Percentiles rank a stretch among this genome's conserved stretches.
These are phyloP conservation scores for Metschnikowia anglica DNA, from an alignment of 805 yeast genomes.

Conservation along the genomic window DNA sequence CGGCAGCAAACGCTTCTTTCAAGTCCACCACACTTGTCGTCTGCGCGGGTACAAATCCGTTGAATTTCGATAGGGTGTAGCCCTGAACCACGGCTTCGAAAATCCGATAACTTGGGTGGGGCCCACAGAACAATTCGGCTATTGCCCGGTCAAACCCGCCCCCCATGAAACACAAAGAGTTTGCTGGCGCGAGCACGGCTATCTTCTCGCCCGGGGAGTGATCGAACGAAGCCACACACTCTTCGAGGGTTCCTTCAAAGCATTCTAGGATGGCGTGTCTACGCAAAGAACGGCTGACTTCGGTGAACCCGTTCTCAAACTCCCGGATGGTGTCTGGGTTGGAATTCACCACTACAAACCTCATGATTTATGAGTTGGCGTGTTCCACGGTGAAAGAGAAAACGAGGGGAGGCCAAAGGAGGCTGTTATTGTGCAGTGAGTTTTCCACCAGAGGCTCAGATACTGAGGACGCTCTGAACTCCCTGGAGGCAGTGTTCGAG, in stretches of 20 bases:
- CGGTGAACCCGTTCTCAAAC: neutral
- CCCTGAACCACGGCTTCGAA: conserved; percentile 22
- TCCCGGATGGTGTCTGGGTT: conserved; percentile 2
- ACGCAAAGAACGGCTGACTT: neutral
- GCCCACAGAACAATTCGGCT: conserved; percentile 15
- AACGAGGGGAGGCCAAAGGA: neutral
- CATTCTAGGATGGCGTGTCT: neutral
- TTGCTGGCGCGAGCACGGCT: conserved; percentile 26
- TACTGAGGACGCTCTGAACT: no score
- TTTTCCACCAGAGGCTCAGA: no score
- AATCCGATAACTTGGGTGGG: conserved; percentile 8
- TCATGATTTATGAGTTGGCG: conserved; percentile 2
- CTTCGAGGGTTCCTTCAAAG: conserved; percentile 5
- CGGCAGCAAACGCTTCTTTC: conserved; percentile 6
- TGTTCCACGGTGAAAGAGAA: neutral
- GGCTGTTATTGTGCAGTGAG: neutral
- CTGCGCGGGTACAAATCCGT: conserved; percentile 24
- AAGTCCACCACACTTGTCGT: conserved; percentile 18
- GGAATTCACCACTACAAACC: conserved; percentile 12
- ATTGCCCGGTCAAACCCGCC: conserved; percentile 30
- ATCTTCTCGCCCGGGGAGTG: conserved; percentile 1
- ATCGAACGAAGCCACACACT: neutral
- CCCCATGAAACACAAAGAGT: conserved; percentile 29
- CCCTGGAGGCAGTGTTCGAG: no score
- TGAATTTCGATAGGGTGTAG: conserved; percentile 13